Base-by-base conservation (phyloP, 345 rosid species). In the Eucalyptus pumila region DNA sequence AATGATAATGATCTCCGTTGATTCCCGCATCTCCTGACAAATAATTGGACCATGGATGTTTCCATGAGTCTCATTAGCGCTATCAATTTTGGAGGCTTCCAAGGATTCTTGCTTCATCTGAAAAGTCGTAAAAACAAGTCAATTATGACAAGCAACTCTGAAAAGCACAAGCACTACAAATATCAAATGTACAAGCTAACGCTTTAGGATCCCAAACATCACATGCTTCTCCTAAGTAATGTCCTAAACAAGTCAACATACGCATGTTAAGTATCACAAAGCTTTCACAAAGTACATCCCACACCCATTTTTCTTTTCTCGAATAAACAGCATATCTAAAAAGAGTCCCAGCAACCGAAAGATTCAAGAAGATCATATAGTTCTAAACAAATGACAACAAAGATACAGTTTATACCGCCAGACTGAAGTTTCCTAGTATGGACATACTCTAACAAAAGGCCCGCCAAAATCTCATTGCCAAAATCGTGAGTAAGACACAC, bases 21-120 rank as follows among this genome's bases (percentile, higher is more conserved):
- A 49, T 56, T 86, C 62, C 62, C 17, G 19, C 87, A 32, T 86
- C 65, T 50, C 62, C 87, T 86, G 62, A 34, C 44, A 86, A 52
- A 8, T 51, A 16, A 86, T 56, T 45, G 62, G 85, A 76, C 85
- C 47, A 6, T 21, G 27, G 15, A 40, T 40, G 85, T 40, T 76
- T 76, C 85, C 85, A 76, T 76, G 9, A 76, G 85, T 40, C 27
- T 40, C 85, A 76, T 40, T 23, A 6, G 47, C 15, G 8, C 60
- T 90, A 87, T 69, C 93, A 87, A 90, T 93, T 32, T 90, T 94
- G 92, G 86, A 44, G 81, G 62, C 62, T 32, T 90, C 93, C 92
- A 87, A 44, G 81, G 85, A 80, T 62, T 94, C 92, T 48, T 92
- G 88, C 58, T 88, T 88, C 32, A 69, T 49, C 87, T 87, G 76